Evolutionary conservation across 2,329 filamentous ascomycete genomes (phyloP).

Genomic region (Ceratocystis destructans): DNA sequence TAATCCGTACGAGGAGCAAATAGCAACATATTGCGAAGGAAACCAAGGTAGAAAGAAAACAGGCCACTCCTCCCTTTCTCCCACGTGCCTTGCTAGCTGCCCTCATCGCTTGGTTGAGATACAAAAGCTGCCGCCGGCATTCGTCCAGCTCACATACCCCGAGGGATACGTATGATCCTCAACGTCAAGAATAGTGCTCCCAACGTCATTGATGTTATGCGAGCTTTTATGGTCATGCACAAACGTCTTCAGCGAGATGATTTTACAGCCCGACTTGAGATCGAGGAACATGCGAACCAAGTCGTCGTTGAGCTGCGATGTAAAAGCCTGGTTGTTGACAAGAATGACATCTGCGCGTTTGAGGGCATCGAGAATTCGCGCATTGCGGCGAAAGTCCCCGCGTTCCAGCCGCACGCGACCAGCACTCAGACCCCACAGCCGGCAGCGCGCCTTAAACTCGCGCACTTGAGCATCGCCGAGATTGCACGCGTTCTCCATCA

Average conservation of each 20-base stretch:
- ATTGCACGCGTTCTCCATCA: conserved; percentile 81
- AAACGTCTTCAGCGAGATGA: conserved; percentile 87
- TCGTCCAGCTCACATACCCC: conserved; percentile 83
- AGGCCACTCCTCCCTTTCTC: too few relatives aligned
- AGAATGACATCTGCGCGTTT: conserved; percentile 86
- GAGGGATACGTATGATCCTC: conserved; percentile 48
- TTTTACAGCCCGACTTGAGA: conserved; percentile 75
- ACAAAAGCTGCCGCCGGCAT: conserved; percentile 70
- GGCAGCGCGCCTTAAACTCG: conserved; percentile 75
- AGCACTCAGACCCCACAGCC: conserved; percentile 73
- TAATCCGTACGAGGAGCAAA: neutral
- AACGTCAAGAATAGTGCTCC: conserved; percentile 67
- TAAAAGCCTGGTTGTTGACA: conserved; percentile 97
- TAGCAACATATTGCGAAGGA: neutral
- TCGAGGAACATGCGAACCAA: conserved; percentile 85
- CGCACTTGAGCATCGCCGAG: conserved; percentile 65
- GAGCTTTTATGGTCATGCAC: conserved; percentile 68
- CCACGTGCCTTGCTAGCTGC: neutral
- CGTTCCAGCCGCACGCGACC: conserved; percentile 67
- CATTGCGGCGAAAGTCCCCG: conserved; percentile 70
- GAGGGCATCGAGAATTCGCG: conserved; percentile 56
- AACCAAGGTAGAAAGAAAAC: too few relatives aligned
- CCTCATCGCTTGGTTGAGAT: conserved; percentile 63
- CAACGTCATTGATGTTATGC: conserved; percentile 64
- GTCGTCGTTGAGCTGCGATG: conserved; percentile 68